phyloP scores from a whole-genome alignment of 352 stramenopile species.

The Phytophthora lateralis region DNA sequence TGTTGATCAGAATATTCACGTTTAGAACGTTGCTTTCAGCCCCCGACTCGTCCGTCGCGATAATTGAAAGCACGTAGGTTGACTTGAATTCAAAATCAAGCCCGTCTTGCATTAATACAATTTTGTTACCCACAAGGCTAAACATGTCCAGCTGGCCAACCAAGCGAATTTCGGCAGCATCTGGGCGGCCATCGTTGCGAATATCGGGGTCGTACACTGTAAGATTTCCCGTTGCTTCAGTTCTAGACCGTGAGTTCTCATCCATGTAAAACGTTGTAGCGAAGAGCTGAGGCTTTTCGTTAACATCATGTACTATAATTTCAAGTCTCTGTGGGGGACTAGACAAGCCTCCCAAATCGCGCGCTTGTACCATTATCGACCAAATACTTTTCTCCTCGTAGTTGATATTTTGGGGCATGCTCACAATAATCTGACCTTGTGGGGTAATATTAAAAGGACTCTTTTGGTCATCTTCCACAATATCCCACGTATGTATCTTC shows the following conservation, averaged over 20 bases:
- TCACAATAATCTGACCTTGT: slow-evolving; percentile 22
- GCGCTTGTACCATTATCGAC: slow-evolving; percentile 20
- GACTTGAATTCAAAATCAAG: slow-evolving; percentile 37
- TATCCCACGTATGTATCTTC: slow-evolving; percentile 25
- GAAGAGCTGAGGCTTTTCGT: slow-evolving; percentile 23
- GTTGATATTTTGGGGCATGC: slow-evolving; percentile 14
- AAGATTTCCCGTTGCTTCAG: slow-evolving; percentile 13
- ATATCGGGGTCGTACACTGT: slow-evolving; percentile 30
- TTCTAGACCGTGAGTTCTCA: slow-evolving; percentile 20
- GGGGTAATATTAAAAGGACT: slow-evolving; percentile 25
- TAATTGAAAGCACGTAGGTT: slow-evolving; percentile 14
- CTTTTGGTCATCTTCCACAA: slow-evolving; percentile 4
- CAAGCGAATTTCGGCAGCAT: slow-evolving; percentile 12
- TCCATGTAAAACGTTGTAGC: slow-evolving; percentile 27
- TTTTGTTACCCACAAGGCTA: slow-evolving; percentile 23
- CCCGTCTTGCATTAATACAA: slow-evolving; percentile 9
- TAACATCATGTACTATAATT: slow-evolving; percentile 24
- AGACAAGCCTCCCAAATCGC: slow-evolving; percentile 24
- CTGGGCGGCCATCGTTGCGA: slow-evolving; percentile 5
- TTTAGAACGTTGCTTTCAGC: slow-evolving; percentile 16
- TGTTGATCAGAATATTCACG: slow-evolving; percentile 21
- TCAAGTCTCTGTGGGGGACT: slow-evolving; percentile 20
- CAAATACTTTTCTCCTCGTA: slow-evolving; percentile 24
- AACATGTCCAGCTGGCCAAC: slow-evolving; percentile 16
- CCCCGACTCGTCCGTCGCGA: slow-evolving; percentile 22